Percentiles rank a stretch among this genome's conserved stretches.
These are phyloP conservation scores for Solanum arcanum DNA, from an alignment of 257 asterid species.

Conservation along the genomic window DNA sequence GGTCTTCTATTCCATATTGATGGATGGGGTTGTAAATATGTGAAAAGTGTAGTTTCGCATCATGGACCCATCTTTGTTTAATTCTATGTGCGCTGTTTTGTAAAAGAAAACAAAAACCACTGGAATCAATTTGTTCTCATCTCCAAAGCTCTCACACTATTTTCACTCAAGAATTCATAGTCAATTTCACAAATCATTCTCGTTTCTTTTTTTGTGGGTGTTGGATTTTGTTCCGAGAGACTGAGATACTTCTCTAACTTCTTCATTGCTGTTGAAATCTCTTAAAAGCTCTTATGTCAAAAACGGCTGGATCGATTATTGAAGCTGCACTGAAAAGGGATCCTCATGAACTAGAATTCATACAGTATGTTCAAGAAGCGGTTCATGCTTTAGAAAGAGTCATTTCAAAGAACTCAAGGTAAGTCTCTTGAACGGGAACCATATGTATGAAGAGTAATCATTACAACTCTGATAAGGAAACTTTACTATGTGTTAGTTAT, in stretches of 20 bases:
- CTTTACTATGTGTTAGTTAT: conserved; percentile 43
- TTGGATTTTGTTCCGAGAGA: neutral
- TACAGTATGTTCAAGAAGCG: conserved; percentile 91
- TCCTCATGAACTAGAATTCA: conserved; percentile 88
- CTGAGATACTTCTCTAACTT: neutral
- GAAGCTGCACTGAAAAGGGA: conserved; percentile 95
- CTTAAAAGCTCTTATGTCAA: conserved; percentile 85
- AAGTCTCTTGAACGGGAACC: conserved; percentile 10
- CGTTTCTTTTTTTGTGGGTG: neutral
- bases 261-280: conserved; percentile 22
- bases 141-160: neutral
- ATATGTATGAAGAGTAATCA: neutral
- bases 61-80: neutral
- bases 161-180: neutral
- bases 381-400: conserved; percentile 96
- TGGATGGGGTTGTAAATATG: neutral
- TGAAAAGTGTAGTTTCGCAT: neutral
- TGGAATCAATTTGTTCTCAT: neutral
- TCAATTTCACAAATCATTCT: neutral
- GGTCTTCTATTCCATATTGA: neutral
- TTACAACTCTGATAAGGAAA: conserved; percentile 5
- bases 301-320: conserved; percentile 97
- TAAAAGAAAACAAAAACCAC: neutral
- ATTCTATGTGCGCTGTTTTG: neutral
- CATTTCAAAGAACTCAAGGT: conserved; percentile 88